Conservation (phyloP, 345 rosid genomes). For the Camelina neglecta region DNA sequence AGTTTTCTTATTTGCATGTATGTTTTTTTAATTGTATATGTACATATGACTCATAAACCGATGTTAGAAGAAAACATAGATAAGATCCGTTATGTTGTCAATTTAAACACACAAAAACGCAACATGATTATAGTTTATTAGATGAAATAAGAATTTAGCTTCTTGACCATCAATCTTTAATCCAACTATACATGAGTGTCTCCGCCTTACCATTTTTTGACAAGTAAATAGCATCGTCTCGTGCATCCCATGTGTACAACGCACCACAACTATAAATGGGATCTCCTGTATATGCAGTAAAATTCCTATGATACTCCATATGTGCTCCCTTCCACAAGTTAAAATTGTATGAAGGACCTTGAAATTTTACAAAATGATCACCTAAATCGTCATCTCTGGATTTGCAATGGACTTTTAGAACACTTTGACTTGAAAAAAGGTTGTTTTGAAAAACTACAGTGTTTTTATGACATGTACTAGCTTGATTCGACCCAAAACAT, state of each 20-base stretch:
- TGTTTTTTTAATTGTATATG: too few relatives aligned
- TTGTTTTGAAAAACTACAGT: neutral
- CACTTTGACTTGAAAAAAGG: neutral
- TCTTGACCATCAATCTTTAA: neutral
- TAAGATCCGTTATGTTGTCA: neutral
- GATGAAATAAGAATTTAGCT: neutral
- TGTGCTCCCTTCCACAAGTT: slow-evolving; percentile 11
- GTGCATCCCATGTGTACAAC: neutral
- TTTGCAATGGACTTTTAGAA: neutral
- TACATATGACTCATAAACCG: neutral
- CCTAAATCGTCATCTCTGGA: neutral
- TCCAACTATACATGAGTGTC: neutral
- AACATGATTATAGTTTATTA: neutral
- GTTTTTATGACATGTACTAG: neutral
- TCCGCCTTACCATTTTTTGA: neutral
- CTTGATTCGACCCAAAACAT: neutral
- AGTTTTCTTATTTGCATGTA: too few relatives aligned
- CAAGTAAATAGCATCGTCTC: slow-evolving; percentile 20
- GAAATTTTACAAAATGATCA: neutral
- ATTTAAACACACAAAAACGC: neutral
- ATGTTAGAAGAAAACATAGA: neutral
- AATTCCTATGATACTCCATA: neutral
- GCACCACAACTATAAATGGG: slow-evolving; percentile 4
- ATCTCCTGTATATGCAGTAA: slow-evolving; percentile 9
- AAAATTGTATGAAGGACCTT: slow-evolving; percentile 23